Base-by-base conservation (phyloP, 306 rosid genomes). In the Macrotyloma uniflorum region DNA sequence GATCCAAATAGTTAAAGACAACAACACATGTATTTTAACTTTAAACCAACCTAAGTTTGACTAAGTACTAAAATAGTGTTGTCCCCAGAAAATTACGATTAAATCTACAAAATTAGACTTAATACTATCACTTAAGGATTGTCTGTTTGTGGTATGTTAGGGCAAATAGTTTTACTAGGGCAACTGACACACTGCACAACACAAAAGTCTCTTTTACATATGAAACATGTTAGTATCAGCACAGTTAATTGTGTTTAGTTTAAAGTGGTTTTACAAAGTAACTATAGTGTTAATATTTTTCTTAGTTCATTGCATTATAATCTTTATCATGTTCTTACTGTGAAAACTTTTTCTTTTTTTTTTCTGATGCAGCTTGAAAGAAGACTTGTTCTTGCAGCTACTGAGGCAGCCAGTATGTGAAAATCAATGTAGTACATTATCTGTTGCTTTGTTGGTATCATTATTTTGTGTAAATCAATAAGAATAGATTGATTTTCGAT, bases 311-410 rank as follows among this genome's bases (percentile, higher is more conserved):
- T n/a, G n/a, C n/a, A n/a, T n/a, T n/a, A n/a, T 61, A 61, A 7
- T 30, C 3, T 51, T 40, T 67, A 42, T 13, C 3, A 38, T 40
- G 33, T 71, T 35, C 59, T 75, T 63, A 75, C 24, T 2, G 10
- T 13, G 49, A 61, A 59, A 58, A 26, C 9, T 28, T 26, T 3
- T 14, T 47, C 14, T n/a, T n/a, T n/a, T n/a, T n/a, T n/a, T n/a
- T n/a, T 10, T 0, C 19, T 15, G 16, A n/a, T 40, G 15, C 64
- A 76, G 72, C n/a, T 76, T 76, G 80, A 76, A 20, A 76, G 80
- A 76, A 35, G 64, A 8, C 4, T 76, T 32, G 65, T 76, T 14
- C 1, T 13, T 40, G 20, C 9, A 14, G 64, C 80, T 13, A 0
- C 24, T 0, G 8, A 19, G 5, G 23, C 15, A 46, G 20, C 10